Base-by-base conservation (phyloP, 176 grass and related monocot genomes). In the Rhipidocladum racemiflorum region DNA sequence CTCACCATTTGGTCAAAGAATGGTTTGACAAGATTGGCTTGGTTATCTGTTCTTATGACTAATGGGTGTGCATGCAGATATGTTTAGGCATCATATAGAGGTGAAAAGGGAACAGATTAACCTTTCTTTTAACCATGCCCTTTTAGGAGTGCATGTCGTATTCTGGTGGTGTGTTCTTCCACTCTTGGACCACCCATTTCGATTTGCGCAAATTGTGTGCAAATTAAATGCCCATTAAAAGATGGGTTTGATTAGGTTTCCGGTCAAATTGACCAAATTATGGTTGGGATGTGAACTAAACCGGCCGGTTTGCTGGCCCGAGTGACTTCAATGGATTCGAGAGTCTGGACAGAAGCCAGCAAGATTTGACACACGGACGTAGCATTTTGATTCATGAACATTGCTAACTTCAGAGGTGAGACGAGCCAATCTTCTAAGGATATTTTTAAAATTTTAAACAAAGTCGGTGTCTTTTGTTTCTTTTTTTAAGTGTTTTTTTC, bases 21-120 rank as follows among this genome's bases (percentile, higher is more conserved):
- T 61, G 7, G 40, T 69, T 38, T 68, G 70, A 35, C 46, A 16
- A 29, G 53, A 46, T 50, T 44, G 29, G 1, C 21, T 64, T 53
- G 65, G 44, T 45, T 38, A 36, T 65, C 28, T 1, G 61, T 30
- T 65, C 6, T 50, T 63, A 21, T n/a, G n/a, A 28, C 48, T 64
- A 42, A 20, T 64, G 32, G 0, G 56, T 79, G 21, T 65, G 20
- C 15, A 62, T 20, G 17, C 27, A 45, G 72, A 34, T 68, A 43
- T 66, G 74, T 54, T 44, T 74, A n/a, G 61, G 70, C 35, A 16
- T 67, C 11, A 15, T 60, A 17, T 60, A 17, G 11, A 68, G 83
- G 39, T 82, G 71, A 51, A 78, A 87, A 87, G 61, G 15, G 30
- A 82, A 87, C 40, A 49, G 25, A 45, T 2, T 46, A 15, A 5